These are phyloP conservation scores for Peltaster fructicola DNA, from an alignment of 2,329 filamentous ascomycete species.

Conservation along the genomic window DNA sequence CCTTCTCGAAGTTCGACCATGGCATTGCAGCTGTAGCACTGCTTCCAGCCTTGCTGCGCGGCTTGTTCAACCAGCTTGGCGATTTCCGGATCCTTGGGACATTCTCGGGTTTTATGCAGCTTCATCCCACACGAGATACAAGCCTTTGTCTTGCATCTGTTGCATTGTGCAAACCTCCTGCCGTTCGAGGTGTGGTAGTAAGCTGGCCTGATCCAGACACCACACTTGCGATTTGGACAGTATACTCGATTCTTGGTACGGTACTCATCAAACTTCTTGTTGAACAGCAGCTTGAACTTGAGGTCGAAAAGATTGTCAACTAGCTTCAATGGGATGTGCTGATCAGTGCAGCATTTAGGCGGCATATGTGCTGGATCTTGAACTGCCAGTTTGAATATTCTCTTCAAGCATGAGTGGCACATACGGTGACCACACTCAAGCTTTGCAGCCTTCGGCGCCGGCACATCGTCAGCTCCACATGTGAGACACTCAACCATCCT, in stretches of 20 bases:
- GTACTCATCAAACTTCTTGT: slow-evolving; percentile 61
- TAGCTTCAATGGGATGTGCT: slow-evolving; percentile 57
- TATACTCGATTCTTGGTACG: slow-evolving; percentile 59
- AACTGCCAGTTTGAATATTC: slow-evolving; percentile 57
- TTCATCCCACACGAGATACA: slow-evolving; percentile 57
- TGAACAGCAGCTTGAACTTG: slow-evolving; percentile 64
- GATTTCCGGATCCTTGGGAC: slow-evolving; percentile 53
- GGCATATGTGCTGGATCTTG: slow-evolving; percentile 70
- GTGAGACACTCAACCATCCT: slow-evolving; percentile 47
- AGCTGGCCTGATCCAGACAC: slow-evolving; percentile 61
- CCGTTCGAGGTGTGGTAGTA: slow-evolving; percentile 39
- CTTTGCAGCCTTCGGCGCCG: slow-evolving; percentile 45
- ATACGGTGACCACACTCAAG: slow-evolving; percentile 66
- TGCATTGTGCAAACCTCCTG: slow-evolving; percentile 52
- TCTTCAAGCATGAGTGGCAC: slow-evolving; percentile 60
- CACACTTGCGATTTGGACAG: slow-evolving; percentile 55
- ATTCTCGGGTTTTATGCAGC: slow-evolving; percentile 53
- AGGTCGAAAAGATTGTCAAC: slow-evolving; percentile 59
- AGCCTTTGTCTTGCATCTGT: slow-evolving; percentile 53
- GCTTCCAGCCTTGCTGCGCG: slow-evolving; percentile 52
- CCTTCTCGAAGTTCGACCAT: slow-evolving; percentile 68
- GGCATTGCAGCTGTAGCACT: slow-evolving; percentile 55
- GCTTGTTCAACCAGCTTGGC: slow-evolving; percentile 46
- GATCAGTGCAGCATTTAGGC: slow-evolving; percentile 57
- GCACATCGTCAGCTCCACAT: slow-evolving; percentile 51